A percentile compares a stretch with the other conserved stretches of the same genome.
phyloP scores from a whole-genome alignment of 306 rosid species.

The Gillenia trifoliata region DNA sequence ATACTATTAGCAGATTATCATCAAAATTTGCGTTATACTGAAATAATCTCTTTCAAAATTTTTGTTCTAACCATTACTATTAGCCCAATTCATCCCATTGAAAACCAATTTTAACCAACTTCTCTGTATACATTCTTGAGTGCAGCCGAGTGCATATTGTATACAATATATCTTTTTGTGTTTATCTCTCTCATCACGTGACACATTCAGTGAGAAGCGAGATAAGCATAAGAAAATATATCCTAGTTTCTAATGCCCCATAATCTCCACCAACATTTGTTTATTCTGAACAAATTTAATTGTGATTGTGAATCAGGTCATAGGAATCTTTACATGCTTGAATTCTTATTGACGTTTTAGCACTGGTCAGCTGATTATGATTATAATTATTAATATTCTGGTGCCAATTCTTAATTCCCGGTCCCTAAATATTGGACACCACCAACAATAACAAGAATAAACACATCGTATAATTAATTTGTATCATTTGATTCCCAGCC shows the following conservation, averaged over 20 bases:
- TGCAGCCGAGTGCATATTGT: too few relatives aligned
- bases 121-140: too few relatives aligned
- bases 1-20: background rate
- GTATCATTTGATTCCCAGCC: slow-evolving; percentile 8
- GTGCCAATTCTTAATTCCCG: background rate
- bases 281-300: background rate
- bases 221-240: too few relatives aligned
- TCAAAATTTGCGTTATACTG: background rate
- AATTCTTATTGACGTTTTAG: too few relatives aligned
- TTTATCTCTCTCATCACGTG: too few relatives aligned
- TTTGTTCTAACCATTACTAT: too few relatives aligned
- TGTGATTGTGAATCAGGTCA: background rate
- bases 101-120: too few relatives aligned
- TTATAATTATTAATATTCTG: background rate
- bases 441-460: slow-evolving; percentile 19
- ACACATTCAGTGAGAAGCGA: too few relatives aligned
- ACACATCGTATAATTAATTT: slow-evolving; percentile 16
- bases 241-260: background rate
- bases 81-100: background rate
- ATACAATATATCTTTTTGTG: too few relatives aligned
- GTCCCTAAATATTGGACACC: slow-evolving; percentile 8
- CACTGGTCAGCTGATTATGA: too few relatives aligned
- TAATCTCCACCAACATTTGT: background rate
- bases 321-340: slow-evolving; percentile 1
- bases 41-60: too few relatives aligned